These are phyloP conservation scores for Hondaea fermentalgiana DNA, from an alignment of 108 stramenopile genomes.

Conservation along the genomic window DNA sequence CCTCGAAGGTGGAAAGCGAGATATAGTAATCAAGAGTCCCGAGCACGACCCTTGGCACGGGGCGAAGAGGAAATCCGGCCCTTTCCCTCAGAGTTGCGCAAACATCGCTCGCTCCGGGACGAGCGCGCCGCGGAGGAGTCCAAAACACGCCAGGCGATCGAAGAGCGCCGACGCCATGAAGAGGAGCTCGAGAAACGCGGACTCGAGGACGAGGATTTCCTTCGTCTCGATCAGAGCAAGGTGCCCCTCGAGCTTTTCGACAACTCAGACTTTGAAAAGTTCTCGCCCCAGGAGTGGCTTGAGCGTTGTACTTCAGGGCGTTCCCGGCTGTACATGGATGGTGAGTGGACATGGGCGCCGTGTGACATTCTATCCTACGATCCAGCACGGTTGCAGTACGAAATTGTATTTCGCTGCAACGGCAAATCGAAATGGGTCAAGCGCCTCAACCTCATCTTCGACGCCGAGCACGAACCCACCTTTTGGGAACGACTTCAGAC, in stretches of 20 bases:
- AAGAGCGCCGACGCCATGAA: background rate
- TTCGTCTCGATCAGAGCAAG: slow-evolving; percentile 5
- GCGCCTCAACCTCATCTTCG: slow-evolving; percentile 53
- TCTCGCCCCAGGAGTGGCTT: background rate
- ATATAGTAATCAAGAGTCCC: background rate
- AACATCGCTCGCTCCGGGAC: background rate
- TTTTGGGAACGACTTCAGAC: slow-evolving; percentile 30
- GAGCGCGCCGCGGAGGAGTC: background rate
- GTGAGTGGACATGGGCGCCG: background rate
- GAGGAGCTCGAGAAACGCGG: background rate
- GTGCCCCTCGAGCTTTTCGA: slow-evolving; percentile 5
- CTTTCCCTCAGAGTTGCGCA: background rate
- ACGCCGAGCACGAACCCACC: slow-evolving; percentile 32
- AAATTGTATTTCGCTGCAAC: slow-evolving; percentile 13
- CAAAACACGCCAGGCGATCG: background rate
- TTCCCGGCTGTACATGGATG: background rate
- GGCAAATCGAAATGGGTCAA: slow-evolving; percentile 34
- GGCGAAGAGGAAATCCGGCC: background rate
- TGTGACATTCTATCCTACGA: background rate
- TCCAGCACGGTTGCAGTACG: background rate
- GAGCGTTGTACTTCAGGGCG: background rate
- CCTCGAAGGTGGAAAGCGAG: background rate
- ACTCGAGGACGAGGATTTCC: background rate
- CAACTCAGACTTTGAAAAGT: background rate
- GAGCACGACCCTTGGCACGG: background rate